These are phyloP conservation scores for Fusarium sp. DNA, from an alignment of 2,329 filamentous ascomycete species.

Conservation along the genomic window DNA sequence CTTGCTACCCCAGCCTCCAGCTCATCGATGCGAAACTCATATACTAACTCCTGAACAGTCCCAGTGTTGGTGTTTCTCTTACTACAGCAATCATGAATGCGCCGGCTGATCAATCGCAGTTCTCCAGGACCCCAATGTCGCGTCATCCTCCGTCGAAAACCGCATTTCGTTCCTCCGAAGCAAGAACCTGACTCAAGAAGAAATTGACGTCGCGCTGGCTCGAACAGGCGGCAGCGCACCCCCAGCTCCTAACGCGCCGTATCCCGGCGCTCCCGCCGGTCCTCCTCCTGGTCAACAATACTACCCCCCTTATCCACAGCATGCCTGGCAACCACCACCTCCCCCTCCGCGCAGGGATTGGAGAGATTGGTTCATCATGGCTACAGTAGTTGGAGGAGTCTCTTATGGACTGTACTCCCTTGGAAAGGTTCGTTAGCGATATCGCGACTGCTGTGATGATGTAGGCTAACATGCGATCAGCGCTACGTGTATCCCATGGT, in stretches of 20 bases:
- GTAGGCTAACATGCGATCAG: constrained; percentile 58
- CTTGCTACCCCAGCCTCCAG: constrained; percentile 18
- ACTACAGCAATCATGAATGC: not conserved
- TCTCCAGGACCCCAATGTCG: constrained; percentile 93
- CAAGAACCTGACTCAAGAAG: constrained; percentile 97
- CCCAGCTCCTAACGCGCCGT: constrained; percentile 56
- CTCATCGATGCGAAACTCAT: constrained; percentile 7
- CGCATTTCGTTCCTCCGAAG: constrained; percentile 92
- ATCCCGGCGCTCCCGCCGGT: constrained; percentile 59
- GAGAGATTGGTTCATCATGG: constrained; percentile 99
- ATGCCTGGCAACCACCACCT: constrained; percentile 70
- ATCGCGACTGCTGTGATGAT: not conserved
- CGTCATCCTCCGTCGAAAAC: constrained; percentile 90
- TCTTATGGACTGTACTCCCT: constrained; percentile 90
- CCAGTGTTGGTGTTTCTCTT: constrained; percentile 57
- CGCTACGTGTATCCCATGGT: constrained; percentile 94
- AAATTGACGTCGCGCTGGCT: constrained; percentile 86
- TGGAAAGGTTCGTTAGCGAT: constrained; percentile 75
- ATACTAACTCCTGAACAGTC: constrained; percentile 49
- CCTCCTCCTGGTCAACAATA: constrained; percentile 61
- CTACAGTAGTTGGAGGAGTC: constrained; percentile 90
- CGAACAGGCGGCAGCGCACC: constrained; percentile 74
- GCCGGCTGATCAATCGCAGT: constrained; percentile 65
- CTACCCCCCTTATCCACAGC: constrained; percentile 64
- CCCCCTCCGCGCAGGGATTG: constrained; percentile 86